Conservation (phyloP, 495 filamentous ascomycete species). For the Neurospora africana region DNA sequence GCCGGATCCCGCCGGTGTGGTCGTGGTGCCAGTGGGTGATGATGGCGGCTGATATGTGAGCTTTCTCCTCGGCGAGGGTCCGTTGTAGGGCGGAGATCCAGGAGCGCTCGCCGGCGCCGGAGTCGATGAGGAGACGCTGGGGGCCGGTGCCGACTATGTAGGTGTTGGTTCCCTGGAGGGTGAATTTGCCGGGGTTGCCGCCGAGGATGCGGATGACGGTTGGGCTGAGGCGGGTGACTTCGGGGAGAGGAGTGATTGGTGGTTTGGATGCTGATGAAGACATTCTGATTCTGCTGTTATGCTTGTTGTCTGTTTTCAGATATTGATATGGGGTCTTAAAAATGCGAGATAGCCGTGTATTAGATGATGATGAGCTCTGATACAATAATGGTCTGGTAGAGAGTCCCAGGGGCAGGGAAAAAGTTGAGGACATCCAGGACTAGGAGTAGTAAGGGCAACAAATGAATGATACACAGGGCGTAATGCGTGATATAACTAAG, state of each 20-base stretch:
- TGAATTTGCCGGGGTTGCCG: conserved; percentile 69
- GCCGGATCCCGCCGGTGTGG: conserved; percentile 62
- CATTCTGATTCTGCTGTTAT: background rate
- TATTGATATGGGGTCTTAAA: background rate
- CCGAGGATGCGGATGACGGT: conserved; percentile 64
- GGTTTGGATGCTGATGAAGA: conserved; percentile 12
- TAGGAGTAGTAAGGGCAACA: background rate
- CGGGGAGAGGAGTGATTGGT: conserved; percentile 40
- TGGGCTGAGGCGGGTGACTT: conserved; percentile 55
- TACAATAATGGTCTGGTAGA: background rate
- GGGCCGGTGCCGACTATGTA: conserved; percentile 68
- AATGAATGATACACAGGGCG: background rate
- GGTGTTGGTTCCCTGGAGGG: conserved; percentile 64
- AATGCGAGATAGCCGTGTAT: background rate
- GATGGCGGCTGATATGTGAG: conserved; percentile 50
- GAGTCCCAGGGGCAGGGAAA: background rate
- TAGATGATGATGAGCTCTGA: background rate
- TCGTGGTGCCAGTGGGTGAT: conserved; percentile 90
- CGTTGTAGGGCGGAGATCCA: conserved; percentile 51
- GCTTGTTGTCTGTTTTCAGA: background rate
- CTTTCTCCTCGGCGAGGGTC: conserved; percentile 54
- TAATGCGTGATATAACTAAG: background rate
- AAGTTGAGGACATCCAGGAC: background rate
- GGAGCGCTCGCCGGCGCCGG: conserved; percentile 55
- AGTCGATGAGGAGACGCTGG: conserved; percentile 66